phyloP scores from a whole-genome alignment of 2,329 filamentous ascomycete species.

The Clonostachys chloroleuca region DNA sequence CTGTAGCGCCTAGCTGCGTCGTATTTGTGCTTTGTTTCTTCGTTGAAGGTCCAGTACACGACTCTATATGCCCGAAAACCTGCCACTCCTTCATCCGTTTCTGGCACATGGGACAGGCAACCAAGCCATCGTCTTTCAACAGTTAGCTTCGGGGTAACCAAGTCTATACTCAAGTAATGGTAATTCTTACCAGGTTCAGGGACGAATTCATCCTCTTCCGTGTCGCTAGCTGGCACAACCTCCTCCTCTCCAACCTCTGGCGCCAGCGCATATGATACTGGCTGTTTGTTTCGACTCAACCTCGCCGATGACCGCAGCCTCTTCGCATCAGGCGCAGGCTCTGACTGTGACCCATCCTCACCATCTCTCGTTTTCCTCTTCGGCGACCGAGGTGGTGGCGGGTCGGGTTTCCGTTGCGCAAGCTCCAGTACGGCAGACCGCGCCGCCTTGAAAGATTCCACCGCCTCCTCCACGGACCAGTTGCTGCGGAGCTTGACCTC shows the following conservation, averaged over 20 bases:
- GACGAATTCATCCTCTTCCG: constrained; percentile 20
- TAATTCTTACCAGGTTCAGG: constrained; percentile 15
- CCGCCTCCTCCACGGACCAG: constrained; percentile 78
- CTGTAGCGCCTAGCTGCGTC: constrained; percentile 7
- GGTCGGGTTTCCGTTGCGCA: constrained; percentile 37
- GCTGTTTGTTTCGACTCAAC: constrained; percentile 32
- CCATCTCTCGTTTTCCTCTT: constrained; percentile 46
- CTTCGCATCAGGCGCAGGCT: constrained; percentile 32
- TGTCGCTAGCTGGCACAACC: constrained; percentile 13
- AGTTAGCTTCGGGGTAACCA: neutral
- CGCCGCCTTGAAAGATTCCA: constrained; percentile 69
- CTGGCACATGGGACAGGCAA: constrained; percentile 79
- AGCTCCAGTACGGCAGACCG: constrained; percentile 59
- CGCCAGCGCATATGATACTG: constrained; percentile 6
- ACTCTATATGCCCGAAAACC: constrained; percentile 80
- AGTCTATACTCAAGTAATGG: neutral
- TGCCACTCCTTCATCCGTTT: constrained; percentile 73
- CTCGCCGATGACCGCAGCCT: constrained; percentile 47
- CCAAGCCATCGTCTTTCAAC: constrained; percentile 63
- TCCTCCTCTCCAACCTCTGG: constrained; percentile 12
- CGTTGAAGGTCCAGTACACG: constrained; percentile 37
- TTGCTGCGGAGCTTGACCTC: constrained; percentile 83
- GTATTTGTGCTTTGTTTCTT: neutral
- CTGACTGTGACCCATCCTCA: constrained; percentile 13
- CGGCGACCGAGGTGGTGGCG: constrained; percentile 11